These are phyloP conservation scores for Stemphylium vesicarium DNA, from an alignment of 2,329 filamentous ascomycete species.

Conservation along the genomic window DNA sequence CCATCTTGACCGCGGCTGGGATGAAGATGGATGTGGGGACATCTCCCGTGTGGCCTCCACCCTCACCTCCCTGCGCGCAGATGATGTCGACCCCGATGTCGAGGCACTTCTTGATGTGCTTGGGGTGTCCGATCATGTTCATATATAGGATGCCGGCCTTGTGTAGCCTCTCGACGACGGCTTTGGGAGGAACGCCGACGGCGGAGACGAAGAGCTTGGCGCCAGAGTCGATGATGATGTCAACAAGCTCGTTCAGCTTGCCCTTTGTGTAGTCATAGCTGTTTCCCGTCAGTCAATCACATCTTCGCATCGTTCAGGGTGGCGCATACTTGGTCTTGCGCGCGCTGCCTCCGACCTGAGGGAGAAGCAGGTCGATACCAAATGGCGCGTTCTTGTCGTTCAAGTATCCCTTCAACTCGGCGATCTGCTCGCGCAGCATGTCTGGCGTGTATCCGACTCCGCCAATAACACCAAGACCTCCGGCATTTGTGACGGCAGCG, in stretches of 20 bases:
- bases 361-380: slow-evolving; percentile 90
- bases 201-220: slow-evolving; percentile 95
- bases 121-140: slow-evolving; percentile 99
- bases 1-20: slow-evolving; percentile 84
- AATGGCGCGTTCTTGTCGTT: slow-evolving; percentile 93
- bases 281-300: slow-evolving; percentile 14
- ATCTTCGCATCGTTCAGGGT: background rate
- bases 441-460: slow-evolving; percentile 96
- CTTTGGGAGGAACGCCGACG: slow-evolving; percentile 89
- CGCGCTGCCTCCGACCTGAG: slow-evolving; percentile 91
- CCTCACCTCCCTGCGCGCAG: slow-evolving; percentile 97
- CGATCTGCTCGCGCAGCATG: slow-evolving; percentile 94
- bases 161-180: slow-evolving; percentile 90
- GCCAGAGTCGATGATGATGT: slow-evolving; percentile 90
- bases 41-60: slow-evolving; percentile 94
- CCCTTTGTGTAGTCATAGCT: slow-evolving; percentile 99
- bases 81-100: slow-evolving; percentile 91
- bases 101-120: slow-evolving; percentile 97
- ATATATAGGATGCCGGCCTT: slow-evolving; percentile 88
- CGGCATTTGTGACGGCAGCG: slow-evolving; percentile 95
- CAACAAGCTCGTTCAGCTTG: slow-evolving; percentile 88
- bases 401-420: slow-evolving; percentile 88
- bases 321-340: slow-evolving; percentile 83
- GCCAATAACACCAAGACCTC: slow-evolving; percentile 94
- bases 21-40: slow-evolving; percentile 92